Conservation (phyloP, 2,329 filamentous ascomycete species). For the Juglanconis juglandina region DNA sequence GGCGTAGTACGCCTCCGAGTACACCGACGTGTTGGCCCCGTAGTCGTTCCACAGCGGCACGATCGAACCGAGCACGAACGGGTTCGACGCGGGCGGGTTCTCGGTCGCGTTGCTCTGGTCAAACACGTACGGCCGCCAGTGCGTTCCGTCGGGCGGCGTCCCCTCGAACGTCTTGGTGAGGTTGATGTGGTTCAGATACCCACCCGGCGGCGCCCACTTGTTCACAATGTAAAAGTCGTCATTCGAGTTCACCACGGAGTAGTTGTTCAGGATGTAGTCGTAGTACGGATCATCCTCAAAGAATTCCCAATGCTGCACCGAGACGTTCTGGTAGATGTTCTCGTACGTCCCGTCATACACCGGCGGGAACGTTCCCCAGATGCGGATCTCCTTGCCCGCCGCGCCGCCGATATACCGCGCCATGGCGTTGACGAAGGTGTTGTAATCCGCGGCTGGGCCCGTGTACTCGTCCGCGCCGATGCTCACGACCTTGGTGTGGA, state of each 20-base stretch:
- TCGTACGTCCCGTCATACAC: conserved; percentile 21
- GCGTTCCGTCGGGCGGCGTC: conserved; percentile 34
- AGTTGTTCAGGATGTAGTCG: conserved; percentile 41
- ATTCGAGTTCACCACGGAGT: conserved; percentile 51
- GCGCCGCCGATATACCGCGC: conserved; percentile 38
- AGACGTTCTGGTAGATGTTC: conserved; percentile 42
- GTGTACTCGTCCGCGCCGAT: conserved; percentile 57
- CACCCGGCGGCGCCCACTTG: conserved; percentile 47
- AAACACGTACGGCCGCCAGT: conserved; percentile 49
- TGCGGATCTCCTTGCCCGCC: conserved; percentile 44
- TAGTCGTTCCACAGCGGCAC: conserved; percentile 54
- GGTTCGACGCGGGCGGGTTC: conserved; percentile 39
- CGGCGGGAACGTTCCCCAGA: conserved; percentile 56
- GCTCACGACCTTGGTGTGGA: conserved; percentile 51
- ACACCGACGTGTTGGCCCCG: conserved; percentile 47
- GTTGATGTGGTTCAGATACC: conserved; percentile 35
- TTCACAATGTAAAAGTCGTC: conserved; percentile 50
- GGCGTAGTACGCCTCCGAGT: conserved; percentile 50
- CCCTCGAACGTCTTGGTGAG: conserved; percentile 44
- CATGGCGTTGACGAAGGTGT: conserved; percentile 51
- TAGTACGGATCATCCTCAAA: conserved; percentile 49
- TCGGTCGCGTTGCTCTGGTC: conserved; percentile 45
- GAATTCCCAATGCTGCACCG: conserved; percentile 54
- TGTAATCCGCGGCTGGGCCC: conserved; percentile 45
- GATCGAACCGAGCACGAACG: conserved; percentile 45